Evolutionary conservation across 768 basidiomycete species (phyloP), one percentile per base, ranked within the genome.

Genomic region (Gloeophyllum trabeum): DNA sequence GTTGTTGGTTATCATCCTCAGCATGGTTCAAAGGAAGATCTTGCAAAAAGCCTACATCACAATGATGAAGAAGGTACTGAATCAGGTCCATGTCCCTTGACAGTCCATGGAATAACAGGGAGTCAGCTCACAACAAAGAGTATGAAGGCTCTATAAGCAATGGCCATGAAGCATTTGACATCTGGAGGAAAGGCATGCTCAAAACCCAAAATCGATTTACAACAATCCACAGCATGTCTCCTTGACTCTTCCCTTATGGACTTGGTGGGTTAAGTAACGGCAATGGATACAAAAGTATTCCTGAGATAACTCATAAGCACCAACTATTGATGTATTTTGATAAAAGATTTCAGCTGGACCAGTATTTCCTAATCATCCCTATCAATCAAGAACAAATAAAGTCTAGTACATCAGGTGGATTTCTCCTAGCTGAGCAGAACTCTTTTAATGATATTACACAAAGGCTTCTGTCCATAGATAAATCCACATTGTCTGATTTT

Each of bases 171-270:
- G 19, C 35, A 52, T 25, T 39, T 52, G 4, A 20, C 30, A 13
- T 13, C 6, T 7, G 38, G 39, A 26, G 35, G 39, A 4, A 37
- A 20, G 13, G 45, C 37, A 2, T 24, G 46, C 4, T 38, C 16
- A 2, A 35, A 37, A 16, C n/a, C 16, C 57, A n/a, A 48, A 62
- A 34, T 56, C 55, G 4, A 56, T 62, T 12, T 66, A 54, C 24
- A 42, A 61, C 14, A 65, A 68, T 46, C 55, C 57, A 3, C 42
- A 50, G 3, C 10, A 37, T 47, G 39, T 49, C 49, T 28, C 50
- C 46, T 4, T 51, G 50, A 48, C 32, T 49, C 2, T 51, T 43
- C 28, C 48, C 46, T 6, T 47, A 49, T 39, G 52, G 45, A 0
- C 22, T 46, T 18, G 52, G 49, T 1, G 49, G 48, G 0, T 36